Evolutionary conservation across 1,139 yeast genomes (phyloP).

Genomic region (Lodderomyces orthopsilosis): DNA sequence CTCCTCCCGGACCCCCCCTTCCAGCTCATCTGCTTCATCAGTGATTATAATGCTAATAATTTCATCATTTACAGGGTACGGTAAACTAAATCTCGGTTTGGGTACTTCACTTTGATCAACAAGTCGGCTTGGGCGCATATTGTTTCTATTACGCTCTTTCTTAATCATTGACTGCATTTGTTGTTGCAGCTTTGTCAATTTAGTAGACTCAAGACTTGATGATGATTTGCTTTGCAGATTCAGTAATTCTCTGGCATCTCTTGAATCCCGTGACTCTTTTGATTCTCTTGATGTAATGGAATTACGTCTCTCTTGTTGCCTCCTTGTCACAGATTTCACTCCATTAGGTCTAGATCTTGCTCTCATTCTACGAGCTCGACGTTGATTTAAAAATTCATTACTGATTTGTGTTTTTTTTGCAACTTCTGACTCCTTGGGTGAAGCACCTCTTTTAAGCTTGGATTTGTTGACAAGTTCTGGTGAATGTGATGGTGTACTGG

Average conservation of each 20-base stretch:
- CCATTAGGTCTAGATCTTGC: background rate
- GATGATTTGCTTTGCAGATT: background rate
- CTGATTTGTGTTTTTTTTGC: background rate
- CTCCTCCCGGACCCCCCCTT: background rate
- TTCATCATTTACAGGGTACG: conserved; percentile 12
- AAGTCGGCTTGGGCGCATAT: background rate
- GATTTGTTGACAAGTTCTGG: background rate
- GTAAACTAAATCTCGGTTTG: conserved; percentile 2
- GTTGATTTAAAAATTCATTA: background rate
- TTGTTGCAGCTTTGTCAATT: background rate
- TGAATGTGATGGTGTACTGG: background rate
- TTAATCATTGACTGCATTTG: background rate
- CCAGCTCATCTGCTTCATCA: conserved; percentile 2
- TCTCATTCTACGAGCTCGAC: conserved; percentile 4
- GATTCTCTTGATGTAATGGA: conserved; percentile 1
- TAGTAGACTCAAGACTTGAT: background rate
- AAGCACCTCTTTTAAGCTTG: background rate
- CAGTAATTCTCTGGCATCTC: background rate
- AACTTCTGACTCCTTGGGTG: conserved; percentile 1
- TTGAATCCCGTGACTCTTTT: background rate
- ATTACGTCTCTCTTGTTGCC: background rate
- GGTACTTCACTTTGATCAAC: background rate
- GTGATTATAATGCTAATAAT: conserved; percentile 5
- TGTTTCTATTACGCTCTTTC: background rate
- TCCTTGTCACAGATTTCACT: background rate